Percentiles rank a stretch among this genome's conserved stretches.
Evolutionary conservation across 1,284 basidiomycete genomes (phyloP).

Genomic region (Leccinum pachyderme): DNA sequence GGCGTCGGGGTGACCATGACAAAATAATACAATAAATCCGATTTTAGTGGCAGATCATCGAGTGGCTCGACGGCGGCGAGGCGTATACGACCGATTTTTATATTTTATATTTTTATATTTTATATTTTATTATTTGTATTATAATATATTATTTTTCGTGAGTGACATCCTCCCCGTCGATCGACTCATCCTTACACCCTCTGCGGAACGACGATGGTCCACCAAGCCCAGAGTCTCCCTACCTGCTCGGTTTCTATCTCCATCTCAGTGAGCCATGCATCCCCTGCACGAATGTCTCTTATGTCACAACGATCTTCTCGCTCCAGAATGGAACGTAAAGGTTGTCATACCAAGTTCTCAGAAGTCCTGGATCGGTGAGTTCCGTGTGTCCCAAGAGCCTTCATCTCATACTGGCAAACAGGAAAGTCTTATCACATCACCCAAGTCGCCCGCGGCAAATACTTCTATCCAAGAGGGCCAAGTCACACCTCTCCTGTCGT

Average conservation of each 20-base stretch:
- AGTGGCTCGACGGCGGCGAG: conserved; percentile 9
- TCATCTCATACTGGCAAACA: conserved; percentile 23
- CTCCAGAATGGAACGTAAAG: conserved; percentile 77
- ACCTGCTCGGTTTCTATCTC: conserved; percentile 76
- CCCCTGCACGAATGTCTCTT: conserved; percentile 8
- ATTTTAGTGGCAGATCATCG: not conserved
- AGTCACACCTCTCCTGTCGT: conserved; percentile 33
- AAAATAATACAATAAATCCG: not conserved
- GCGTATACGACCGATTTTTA: conserved; percentile 6
- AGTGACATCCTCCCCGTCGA: conserved; percentile 19
- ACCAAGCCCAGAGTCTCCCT: conserved; percentile 76
- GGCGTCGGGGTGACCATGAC: conserved; percentile 23
- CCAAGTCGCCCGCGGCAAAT: conserved; percentile 71
- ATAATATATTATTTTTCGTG: conserved; percentile 31
- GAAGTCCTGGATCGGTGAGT: conserved; percentile 84
- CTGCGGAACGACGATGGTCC: conserved; percentile 87
- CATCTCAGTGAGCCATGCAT: conserved; percentile 53
- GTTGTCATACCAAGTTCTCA: conserved; percentile 88
- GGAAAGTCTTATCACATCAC: conserved; percentile 86
- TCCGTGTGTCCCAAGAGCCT: not conserved
- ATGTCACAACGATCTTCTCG: conserved; percentile 5
- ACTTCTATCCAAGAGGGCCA: conserved; percentile 76
- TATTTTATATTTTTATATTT: conserved; percentile 8
- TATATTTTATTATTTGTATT: not conserved
- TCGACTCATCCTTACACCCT: conserved; percentile 2